Conservation (phyloP, 192 early-diverging fungal species). For the Phlyctochytrium bullatum region DNA sequence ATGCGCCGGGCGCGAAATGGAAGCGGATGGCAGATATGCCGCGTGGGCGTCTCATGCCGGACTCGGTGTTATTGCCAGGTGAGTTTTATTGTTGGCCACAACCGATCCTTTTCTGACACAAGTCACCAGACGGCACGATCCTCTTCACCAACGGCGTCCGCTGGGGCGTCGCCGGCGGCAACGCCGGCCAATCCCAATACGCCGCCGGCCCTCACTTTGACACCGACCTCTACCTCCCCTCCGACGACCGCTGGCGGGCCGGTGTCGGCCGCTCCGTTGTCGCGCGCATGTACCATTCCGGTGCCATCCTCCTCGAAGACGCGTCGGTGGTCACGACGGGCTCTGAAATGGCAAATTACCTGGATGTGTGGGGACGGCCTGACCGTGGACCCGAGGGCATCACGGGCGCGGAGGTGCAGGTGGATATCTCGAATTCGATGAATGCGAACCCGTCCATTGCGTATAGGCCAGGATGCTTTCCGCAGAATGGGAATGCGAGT, state of each 20-base stretch:
- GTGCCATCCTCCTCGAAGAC: conserved; percentile 37
- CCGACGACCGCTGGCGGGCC: conserved; percentile 8
- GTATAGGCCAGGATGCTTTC: not conserved
- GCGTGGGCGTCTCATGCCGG: conserved; percentile 30
- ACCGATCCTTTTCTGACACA: not conserved
- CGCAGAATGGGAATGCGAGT: not conserved
- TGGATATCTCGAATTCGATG: no score
- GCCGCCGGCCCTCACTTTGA: conserved; percentile 29
- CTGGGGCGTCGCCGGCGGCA: conserved; percentile 39
- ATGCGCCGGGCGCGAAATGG: conserved; percentile 24
- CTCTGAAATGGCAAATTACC: conserved; percentile 42
- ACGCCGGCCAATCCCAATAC: conserved; percentile 33
- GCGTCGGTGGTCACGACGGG: conserved; percentile 43
- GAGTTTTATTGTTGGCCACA: not conserved
- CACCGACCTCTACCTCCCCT: conserved; percentile 28
- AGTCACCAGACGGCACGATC: conserved; percentile 33
- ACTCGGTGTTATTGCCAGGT: conserved; percentile 33
- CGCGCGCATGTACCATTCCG: conserved; percentile 29
- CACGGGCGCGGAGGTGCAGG: not conserved
- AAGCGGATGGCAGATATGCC: conserved; percentile 16
- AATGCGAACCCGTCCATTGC: not conserved
- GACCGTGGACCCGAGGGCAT: not conserved
- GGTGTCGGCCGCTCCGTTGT: conserved; percentile 14
- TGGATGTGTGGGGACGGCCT: conserved; percentile 26
- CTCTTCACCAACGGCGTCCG: conserved; percentile 32